Evolutionary conservation across 1,284 basidiomycete genomes (phyloP), one percentile per base, ranked within the genome.

Genomic region (Leccinum subrobustum): DNA sequence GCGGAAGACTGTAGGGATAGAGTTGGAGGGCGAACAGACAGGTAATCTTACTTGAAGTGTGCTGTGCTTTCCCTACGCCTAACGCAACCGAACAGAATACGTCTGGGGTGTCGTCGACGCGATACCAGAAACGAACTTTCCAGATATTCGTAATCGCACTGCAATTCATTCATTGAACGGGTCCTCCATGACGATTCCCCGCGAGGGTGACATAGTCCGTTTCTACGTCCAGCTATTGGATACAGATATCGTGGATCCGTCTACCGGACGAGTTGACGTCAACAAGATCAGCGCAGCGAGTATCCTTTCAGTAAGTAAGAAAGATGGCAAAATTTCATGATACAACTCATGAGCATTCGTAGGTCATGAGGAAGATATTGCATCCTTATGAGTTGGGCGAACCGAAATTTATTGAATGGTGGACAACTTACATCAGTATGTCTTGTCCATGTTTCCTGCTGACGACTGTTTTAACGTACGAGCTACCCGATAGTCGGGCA

Each of bases 141-240:
- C 52, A 23, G 52, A 54, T n/a, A 54, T 54, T 54, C 52, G 33
- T 31, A 54, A 54, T 25, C 31, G 29, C 33, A 23, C 18, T 23
- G 29, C 29, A 3, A 37, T 54, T 7, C 52, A 54, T 37, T 54
- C 52, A 23, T 12, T 23, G 18, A 16, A 11, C 16, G 52, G 52
- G 18, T 35, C 52, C 52, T 54, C 29, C 31, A 35, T 54, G 31
- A 54, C 14, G 20, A 37, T 54, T 37, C 91, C 91, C 0, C 83
- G 91, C 39, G 87, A 89, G 70, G 81, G 76, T 23, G 88, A 89
- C 66, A 81, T 81, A 65, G 82, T 91, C 20, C 81, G 91, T 25
- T 71, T 92, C 8, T 93, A 93, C 71, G 83, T 92, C 54, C 91
- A 92, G 71, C 76, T 91, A 12, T 80, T 81, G 14, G 75, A 75